Conservation (phyloP, 2,329 filamentous ascomycete species). For the Ceratocystis harringtonii region DNA sequence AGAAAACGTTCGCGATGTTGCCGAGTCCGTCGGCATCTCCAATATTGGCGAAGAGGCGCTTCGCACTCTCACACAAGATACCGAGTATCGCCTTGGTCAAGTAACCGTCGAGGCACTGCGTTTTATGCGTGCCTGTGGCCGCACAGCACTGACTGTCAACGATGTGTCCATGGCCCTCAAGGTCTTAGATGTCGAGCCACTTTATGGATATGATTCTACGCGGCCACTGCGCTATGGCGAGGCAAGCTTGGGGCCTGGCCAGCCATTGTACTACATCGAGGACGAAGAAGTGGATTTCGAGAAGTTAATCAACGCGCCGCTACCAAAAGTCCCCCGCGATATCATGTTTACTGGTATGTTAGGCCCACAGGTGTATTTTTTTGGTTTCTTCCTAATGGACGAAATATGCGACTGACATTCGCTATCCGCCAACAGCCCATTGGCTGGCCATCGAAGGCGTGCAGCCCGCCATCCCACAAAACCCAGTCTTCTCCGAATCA, state of each 20-base stretch:
- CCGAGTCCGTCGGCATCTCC: constrained; percentile 83
- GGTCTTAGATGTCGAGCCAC: constrained; percentile 79
- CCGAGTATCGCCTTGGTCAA: constrained; percentile 87
- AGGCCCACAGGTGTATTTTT: background rate
- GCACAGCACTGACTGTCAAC: constrained; percentile 75
- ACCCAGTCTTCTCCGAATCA: constrained; percentile 75
- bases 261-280: constrained; percentile 92
- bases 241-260: constrained; percentile 80
- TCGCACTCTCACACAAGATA: constrained; percentile 77
- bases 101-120: constrained; percentile 88
- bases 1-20: constrained; percentile 89
- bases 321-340: constrained; percentile 89
- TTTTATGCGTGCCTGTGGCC: constrained; percentile 83
- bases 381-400: background rate
- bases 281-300: constrained; percentile 98
- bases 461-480: constrained; percentile 90
- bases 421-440: constrained; percentile 45
- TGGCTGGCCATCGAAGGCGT: constrained; percentile 97
- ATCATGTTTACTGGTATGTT: constrained; percentile 71
- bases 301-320: constrained; percentile 89
- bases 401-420: constrained; percentile 14
- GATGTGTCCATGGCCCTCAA: constrained; percentile 77
- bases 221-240: constrained; percentile 82
- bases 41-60: constrained; percentile 72
- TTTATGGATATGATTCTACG: constrained; percentile 92